These are phyloP conservation scores for Oehlia diaphana DNA, from an alignment of 192 early-diverging fungal species.

Conservation along the genomic window DNA sequence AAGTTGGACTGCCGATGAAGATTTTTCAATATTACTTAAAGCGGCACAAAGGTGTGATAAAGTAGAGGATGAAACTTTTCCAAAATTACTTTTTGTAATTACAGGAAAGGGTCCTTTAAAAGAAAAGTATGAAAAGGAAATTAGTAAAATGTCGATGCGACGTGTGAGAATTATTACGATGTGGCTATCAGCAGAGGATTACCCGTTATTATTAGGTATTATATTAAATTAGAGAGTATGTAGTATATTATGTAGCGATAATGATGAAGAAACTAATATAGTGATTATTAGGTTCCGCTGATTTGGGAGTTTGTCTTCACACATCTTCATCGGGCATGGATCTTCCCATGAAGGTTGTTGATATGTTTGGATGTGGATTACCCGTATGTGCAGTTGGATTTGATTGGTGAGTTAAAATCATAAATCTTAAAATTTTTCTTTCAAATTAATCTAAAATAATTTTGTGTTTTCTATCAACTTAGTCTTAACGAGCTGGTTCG, in stretches of 20 bases:
- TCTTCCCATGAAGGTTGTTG: conserved; percentile 97
- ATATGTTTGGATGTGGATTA: conserved; percentile 96
- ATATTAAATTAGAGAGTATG: no score
- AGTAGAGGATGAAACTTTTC: conserved; percentile 37
- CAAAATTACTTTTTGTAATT: conserved; percentile 77
- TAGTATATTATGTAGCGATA: no score
- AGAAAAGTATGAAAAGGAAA: conserved; percentile 64
- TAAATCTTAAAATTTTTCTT: background rate
- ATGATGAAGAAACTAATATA: background rate
- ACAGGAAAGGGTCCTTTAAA: conserved; percentile 91
- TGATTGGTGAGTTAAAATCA: conserved; percentile 22
- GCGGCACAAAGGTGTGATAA: conserved; percentile 63
- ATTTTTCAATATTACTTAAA: conserved; percentile 80
- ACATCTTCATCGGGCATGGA: conserved; percentile 94
- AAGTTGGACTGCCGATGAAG: conserved; percentile 96
- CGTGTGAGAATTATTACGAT: conserved; percentile 70
- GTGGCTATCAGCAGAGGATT: conserved; percentile 82
- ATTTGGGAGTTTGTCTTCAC: conserved; percentile 92
- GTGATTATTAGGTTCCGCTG: conserved; percentile 67
- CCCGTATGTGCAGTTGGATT: conserved; percentile 73
- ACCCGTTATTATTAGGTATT: conserved; percentile 78
- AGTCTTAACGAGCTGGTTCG: conserved; percentile 20
- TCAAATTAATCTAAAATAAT: background rate
- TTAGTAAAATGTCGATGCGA: conserved; percentile 50
- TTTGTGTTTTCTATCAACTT: background rate